These are phyloP conservation scores for Podospora didyma DNA, from an alignment of 495 filamentous ascomycete genomes.

Conservation along the genomic window DNA sequence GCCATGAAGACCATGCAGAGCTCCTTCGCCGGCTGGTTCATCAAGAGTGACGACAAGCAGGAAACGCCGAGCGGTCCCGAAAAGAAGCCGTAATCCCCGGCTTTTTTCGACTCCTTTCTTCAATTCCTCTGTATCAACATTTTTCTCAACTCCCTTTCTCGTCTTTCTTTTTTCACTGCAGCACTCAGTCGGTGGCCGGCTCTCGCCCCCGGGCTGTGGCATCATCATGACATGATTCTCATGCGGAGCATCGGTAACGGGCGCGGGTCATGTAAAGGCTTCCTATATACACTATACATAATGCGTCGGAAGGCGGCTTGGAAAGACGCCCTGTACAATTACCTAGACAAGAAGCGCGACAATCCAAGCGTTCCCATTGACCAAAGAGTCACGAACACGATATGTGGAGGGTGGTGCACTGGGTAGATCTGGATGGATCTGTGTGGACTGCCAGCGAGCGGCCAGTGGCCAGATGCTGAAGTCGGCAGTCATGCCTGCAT, in stretches of 20 bases:
- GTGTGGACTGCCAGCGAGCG: too few relatives aligned
- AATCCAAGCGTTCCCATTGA: neutral
- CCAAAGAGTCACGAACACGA: neutral
- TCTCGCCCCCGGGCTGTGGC: conserved; percentile 6
- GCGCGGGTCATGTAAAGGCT: conserved; percentile 9
- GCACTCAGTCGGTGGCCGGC: neutral
- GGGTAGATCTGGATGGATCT: too few relatives aligned
- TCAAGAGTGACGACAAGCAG: conserved; percentile 5
- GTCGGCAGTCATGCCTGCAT: too few relatives aligned
- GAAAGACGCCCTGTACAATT: conserved; percentile 7
- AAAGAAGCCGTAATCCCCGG: conserved; percentile 8
- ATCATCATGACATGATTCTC: conserved; percentile 1
- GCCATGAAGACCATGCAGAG: conserved; percentile 76
- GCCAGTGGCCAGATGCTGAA: too few relatives aligned
- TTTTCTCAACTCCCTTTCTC: neutral
- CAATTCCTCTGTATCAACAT: neutral
- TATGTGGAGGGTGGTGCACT: too few relatives aligned
- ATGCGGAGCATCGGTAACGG: conserved; percentile 14
- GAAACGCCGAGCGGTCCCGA: conserved; percentile 6
- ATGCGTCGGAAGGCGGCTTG: conserved; percentile 5
- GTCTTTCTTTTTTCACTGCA: conserved; percentile 3
- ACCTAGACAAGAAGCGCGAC: conserved; percentile 3
- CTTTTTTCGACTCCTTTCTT: neutral
- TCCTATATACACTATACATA: conserved; percentile 12
- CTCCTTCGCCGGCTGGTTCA: conserved; percentile 48